phyloP scores from a whole-genome alignment of 2,329 filamentous ascomycete species.

The Ophiognomonia clavigignenti-juglandacearum region DNA sequence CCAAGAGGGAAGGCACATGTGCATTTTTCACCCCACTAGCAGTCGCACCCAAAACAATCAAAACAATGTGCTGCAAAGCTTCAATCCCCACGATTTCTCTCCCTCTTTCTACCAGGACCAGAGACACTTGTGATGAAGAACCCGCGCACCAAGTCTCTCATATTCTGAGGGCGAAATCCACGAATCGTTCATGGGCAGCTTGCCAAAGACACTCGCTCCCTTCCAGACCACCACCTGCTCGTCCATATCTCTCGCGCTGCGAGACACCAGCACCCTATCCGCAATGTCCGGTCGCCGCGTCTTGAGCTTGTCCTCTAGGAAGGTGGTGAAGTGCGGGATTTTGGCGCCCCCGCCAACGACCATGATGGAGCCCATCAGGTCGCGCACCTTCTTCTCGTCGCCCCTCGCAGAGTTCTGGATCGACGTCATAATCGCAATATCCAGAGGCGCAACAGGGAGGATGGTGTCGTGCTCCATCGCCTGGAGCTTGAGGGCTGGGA shows the following conservation, averaged over 20 bases:
- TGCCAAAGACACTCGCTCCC: constrained; percentile 92
- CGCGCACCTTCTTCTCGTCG: constrained; percentile 88
- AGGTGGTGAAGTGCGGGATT: constrained; percentile 72
- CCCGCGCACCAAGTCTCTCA: constrained; percentile 74
- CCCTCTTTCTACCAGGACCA: constrained; percentile 58
- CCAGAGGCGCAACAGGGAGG: constrained; percentile 77
- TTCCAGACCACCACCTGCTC: constrained; percentile 98
- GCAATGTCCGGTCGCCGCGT: constrained; percentile 55
- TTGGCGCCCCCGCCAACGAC: constrained; percentile 82
- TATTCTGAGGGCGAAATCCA: constrained; percentile 90
- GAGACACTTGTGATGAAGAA: constrained; percentile 77
- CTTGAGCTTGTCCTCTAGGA: constrained; percentile 78
- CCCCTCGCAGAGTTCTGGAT: constrained; percentile 82
- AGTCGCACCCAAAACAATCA: no score
- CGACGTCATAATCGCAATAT: constrained; percentile 83
- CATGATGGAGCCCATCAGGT: constrained; percentile 88
- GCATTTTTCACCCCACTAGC: no score
- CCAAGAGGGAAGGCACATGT: background rate
- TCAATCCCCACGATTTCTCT: no score
- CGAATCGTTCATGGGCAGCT: constrained; percentile 86
- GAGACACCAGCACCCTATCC: constrained; percentile 58
- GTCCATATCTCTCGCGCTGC: constrained; percentile 86
- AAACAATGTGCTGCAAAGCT: no score
- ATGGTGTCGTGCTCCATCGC: constrained; percentile 73
- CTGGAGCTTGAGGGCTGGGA: constrained; percentile 47